Evolutionary conservation across 139 green algal genomes (phyloP).

Genomic region (Gonium pectorale): DNA sequence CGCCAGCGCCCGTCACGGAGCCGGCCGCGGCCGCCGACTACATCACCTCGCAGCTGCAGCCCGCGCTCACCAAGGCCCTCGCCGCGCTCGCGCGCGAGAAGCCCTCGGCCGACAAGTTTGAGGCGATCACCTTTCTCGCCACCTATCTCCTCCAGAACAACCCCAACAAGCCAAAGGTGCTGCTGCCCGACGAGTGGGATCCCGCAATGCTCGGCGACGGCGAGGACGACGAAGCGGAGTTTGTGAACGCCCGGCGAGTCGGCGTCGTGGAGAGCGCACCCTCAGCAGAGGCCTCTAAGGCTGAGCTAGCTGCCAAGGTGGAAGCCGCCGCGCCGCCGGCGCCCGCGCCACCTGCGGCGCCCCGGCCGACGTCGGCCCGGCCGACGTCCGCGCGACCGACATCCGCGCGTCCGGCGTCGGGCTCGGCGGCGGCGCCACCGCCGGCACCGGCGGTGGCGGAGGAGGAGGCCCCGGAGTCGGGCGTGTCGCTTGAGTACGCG

Average conservation of each 20-base stretch:
- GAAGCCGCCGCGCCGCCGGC: not conserved
- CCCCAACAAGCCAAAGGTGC: constrained; percentile 78
- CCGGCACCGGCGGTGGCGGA: not conserved
- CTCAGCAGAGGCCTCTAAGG: not conserved
- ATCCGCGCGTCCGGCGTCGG: constrained; percentile 10
- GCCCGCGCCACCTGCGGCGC: not conserved
- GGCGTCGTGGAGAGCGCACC: not conserved
- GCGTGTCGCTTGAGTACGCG: constrained; percentile 44
- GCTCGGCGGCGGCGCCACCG: not conserved
- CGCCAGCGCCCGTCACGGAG: constrained; percentile 43
- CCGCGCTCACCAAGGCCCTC: constrained; percentile 76
- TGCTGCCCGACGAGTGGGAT: constrained; percentile 57
- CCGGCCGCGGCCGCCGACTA: constrained; percentile 54
- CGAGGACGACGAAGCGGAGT: constrained; percentile 68
- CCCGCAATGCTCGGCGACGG: constrained; percentile 60
- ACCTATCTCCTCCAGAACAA: constrained; percentile 87
- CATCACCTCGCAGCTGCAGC: constrained; percentile 72
- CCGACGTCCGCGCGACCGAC: constrained; percentile 23
- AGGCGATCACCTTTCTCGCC: constrained; percentile 79
- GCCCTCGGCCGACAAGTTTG: constrained; percentile 69
- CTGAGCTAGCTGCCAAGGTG: too few species aligned
- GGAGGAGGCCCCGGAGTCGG: not conserved
- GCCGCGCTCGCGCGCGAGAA: constrained; percentile 81
- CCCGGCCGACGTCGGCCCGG: not conserved
- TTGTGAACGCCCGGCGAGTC: constrained; percentile 23